These are phyloP conservation scores for Diutina siamensis DNA, from an alignment of 1,139 yeast genomes.

Conservation along the genomic window DNA sequence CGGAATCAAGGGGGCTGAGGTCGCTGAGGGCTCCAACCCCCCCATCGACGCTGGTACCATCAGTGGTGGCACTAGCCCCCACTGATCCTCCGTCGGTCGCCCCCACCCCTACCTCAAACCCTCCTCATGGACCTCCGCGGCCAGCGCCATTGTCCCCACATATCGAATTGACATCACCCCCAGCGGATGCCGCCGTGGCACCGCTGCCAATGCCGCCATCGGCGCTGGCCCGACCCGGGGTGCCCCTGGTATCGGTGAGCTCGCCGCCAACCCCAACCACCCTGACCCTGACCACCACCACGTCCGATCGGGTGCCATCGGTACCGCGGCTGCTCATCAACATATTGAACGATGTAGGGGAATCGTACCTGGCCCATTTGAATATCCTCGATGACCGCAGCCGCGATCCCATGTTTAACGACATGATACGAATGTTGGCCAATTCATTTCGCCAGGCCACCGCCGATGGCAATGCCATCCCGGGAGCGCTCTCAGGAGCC, in stretches of 20 bases:
- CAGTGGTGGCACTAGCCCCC: too few relatives aligned
- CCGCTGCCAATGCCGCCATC: too few relatives aligned
- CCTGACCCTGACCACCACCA: constrained; percentile 2
- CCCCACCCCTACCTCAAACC: too few relatives aligned
- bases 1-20: neutral
- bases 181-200: too few relatives aligned
- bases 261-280: neutral
- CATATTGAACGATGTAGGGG: constrained; percentile 17
- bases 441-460: neutral
- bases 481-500: neutral
- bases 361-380: constrained; percentile 12
- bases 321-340: constrained; percentile 7
- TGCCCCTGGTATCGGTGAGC: neutral
- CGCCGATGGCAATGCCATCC: neutral
- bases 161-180: too few relatives aligned
- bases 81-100: too few relatives aligned
- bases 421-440: neutral
- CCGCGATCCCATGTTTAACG: neutral
- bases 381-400: neutral
- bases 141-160: too few relatives aligned
- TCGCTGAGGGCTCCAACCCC: neutral
- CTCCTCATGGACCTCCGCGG: too few relatives aligned
- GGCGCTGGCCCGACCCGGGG: neutral
- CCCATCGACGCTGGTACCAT: neutral
- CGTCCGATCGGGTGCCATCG: neutral